Evolutionary conservation across 331 rosid genomes (phyloP), one percentile per base, ranked within the genome.

Genomic region (Pyrus hybrid): DNA sequence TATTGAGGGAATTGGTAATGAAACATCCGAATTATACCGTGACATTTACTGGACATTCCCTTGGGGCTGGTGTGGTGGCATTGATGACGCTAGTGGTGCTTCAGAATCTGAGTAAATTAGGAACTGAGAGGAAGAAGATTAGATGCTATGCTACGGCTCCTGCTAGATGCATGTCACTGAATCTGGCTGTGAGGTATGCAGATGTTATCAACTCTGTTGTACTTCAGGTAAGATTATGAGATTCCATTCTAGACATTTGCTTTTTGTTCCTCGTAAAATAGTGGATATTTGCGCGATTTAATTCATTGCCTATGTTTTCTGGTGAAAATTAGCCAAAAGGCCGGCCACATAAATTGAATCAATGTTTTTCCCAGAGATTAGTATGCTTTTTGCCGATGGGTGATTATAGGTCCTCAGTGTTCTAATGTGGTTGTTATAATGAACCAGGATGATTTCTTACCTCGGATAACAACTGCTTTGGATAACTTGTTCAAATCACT

Each of bases 21-120:
- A 86, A 78, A 35, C 79, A 93, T 78, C 96, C 96, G 9, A 81
- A 73, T 35, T 91, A 93, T 80, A 79, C 87, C 64, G 75, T 93
- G 76, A 87, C 86, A 70, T 86, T 93, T 84, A 20, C 73, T 29
- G 98, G 98, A 20, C 98, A 91, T 83, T 93, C 97, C 67, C 86
- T 93, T 13, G 98, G 97, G 72, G 91, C 97, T n/a, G 97, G 98
- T 73, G 98, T 93, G 82, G 98, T 86, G 67, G 89, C 97, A 17
- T 80, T 93, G 57, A 80, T 93, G 86, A 87, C 98, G 29, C 25
- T 93, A 85, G 58, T 93, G 14, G 94, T 72, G 0, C 47, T 91
- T 78, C 93, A 84, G 76, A 88, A 86, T 67, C 85, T 41, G 23
- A 91, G 76, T 20, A 91, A 86, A 80, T 80, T 93, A 76, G 98